Evolutionary conservation across 116 monocot species (phyloP).

Genomic region (Zostera marina): DNA sequence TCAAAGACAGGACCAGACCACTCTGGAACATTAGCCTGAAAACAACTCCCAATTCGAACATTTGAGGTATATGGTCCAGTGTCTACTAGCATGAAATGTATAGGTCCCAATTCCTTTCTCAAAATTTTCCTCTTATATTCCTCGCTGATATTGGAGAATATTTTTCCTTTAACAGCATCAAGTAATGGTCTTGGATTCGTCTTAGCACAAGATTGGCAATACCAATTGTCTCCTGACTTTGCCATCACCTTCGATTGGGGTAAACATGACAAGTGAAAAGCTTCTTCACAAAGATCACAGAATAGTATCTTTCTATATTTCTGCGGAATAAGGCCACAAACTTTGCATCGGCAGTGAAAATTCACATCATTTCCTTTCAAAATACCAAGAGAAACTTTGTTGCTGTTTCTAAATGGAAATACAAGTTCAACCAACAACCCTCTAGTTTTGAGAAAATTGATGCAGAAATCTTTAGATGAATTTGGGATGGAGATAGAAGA

Average conservation of each 20-base stretch:
- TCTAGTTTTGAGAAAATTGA: conserved; percentile 20
- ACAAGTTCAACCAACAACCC: conserved; percentile 9
- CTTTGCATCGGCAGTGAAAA: conserved; percentile 21
- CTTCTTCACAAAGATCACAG: conserved; percentile 53
- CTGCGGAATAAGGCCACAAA: conserved; percentile 15
- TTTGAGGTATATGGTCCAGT: conserved; percentile 17
- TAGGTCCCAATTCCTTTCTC: conserved; percentile 15
- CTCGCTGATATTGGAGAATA: conserved; percentile 3
- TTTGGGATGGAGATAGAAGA: no score
- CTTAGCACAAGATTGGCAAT: conserved; percentile 32
- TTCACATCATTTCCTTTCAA: conserved; percentile 9
- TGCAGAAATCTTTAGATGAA: conserved; percentile 24
- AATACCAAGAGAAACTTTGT: conserved; percentile 8
- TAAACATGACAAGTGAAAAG: conserved; percentile 46
- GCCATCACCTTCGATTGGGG: conserved; percentile 16
- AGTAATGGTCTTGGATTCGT: conserved; percentile 17
- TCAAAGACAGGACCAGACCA: conserved; percentile 24
- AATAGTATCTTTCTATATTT: conserved; percentile 35
- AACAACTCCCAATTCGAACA: conserved; percentile 40
- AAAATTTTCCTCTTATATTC: conserved; percentile 12
- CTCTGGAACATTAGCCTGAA: conserved; percentile 47
- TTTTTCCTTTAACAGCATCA: conserved; percentile 9
- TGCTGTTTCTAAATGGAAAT: not conserved
- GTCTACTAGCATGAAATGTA: conserved; percentile 35
- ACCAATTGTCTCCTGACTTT: conserved; percentile 29